These are phyloP conservation scores for Mycena belliarum DNA, from an alignment of 768 basidiomycete genomes.

Conservation along the genomic window DNA sequence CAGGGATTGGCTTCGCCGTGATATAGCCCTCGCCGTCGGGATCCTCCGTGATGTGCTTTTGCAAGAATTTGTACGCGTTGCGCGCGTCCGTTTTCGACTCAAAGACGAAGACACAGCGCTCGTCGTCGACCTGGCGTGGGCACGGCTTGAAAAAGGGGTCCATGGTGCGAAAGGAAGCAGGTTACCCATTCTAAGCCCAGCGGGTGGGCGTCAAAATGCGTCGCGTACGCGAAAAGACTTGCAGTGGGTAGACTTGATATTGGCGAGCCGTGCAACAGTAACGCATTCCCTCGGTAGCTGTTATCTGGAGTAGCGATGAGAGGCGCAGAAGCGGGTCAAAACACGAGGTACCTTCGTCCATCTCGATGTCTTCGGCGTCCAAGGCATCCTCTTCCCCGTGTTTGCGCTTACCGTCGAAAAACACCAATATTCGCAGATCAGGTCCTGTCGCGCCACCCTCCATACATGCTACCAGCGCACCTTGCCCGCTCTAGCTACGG, in stretches of 20 bases:
- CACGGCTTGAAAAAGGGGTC: neutral
- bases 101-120: conserved; percentile 79
- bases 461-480: conserved; percentile 58
- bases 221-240: conserved; percentile 79
- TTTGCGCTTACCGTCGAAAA: conserved; percentile 48
- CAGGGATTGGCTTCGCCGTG: conserved; percentile 68
- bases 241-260: conserved; percentile 76
- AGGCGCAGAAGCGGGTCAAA: neutral
- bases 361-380: conserved; percentile 37
- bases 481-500: conserved; percentile 64
- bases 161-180: neutral
- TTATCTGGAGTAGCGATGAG: conserved; percentile 36
- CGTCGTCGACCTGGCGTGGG: conserved; percentile 60
- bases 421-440: conserved; percentile 44
- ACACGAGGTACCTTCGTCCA: conserved; percentile 35
- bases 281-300: conserved; percentile 59
- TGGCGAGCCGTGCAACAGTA: conserved; percentile 71
- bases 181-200: conserved; percentile 75
- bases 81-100: conserved; percentile 54
- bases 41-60: conserved; percentile 52
- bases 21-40: conserved; percentile 59
- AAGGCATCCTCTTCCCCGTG: conserved; percentile 32
- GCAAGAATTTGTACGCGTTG: conserved; percentile 49
- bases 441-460: conserved; percentile 37
- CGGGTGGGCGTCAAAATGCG: conserved; percentile 73